These are phyloP conservation scores for Leishmania turanica DNA, from an alignment of 208 protist genomes.

Conservation along the genomic window DNA sequence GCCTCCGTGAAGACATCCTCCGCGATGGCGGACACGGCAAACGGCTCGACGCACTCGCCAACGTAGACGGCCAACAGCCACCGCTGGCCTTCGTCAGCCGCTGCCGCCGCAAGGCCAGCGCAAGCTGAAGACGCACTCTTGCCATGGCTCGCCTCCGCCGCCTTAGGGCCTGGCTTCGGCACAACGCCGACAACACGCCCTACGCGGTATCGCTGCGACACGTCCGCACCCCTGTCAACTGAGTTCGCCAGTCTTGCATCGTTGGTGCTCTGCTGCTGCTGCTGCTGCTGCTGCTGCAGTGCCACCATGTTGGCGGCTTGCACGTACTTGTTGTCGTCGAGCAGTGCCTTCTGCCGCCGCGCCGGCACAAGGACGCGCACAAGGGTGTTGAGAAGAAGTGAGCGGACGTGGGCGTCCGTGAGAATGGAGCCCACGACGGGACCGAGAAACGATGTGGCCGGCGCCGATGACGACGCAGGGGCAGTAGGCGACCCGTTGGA, in stretches of 20 bases:
- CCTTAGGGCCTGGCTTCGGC: conserved; percentile 33
- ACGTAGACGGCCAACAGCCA: conserved; percentile 75
- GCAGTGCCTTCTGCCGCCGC: conserved; percentile 41
- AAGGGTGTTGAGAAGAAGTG: conserved; percentile 44
- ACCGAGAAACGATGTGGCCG: not conserved
- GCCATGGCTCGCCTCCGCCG: not conserved
- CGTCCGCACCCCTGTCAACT: not conserved
- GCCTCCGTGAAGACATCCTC: conserved; percentile 53
- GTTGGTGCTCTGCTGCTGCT: conserved; percentile 1
- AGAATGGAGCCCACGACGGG: conserved; percentile 37
- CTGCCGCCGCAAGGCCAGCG: conserved; percentile 2
- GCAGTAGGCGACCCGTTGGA: not conserved
- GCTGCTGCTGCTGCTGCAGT: conserved; percentile 2
- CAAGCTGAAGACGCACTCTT: not conserved
- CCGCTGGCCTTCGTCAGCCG: conserved; percentile 26
- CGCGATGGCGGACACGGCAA: conserved; percentile 48
- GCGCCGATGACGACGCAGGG: conserved; percentile 16
- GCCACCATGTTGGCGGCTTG: conserved; percentile 18
- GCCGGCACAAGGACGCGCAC: conserved; percentile 66
- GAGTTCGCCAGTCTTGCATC: not conserved
- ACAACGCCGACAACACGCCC: conserved; percentile 64
- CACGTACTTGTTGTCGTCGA: conserved; percentile 61
- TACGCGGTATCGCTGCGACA: conserved; percentile 47
- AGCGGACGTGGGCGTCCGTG: conserved; percentile 49
- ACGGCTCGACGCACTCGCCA: conserved; percentile 62